Evolutionary conservation across 495 filamentous ascomycete genomes (phyloP).

Genomic region (Podospora pseudopauciseta): DNA sequence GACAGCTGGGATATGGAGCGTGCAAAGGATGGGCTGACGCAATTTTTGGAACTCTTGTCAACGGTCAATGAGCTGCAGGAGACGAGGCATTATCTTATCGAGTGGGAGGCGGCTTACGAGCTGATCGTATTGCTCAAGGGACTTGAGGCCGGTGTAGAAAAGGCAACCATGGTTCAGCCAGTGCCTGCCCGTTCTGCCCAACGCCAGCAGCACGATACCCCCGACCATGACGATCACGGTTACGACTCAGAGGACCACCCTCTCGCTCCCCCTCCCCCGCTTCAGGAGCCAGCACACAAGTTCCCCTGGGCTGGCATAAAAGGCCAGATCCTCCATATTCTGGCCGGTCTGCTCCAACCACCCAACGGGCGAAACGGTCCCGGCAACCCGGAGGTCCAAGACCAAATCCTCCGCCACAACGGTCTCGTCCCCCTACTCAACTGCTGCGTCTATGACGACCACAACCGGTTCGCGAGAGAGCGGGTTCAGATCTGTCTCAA

Average conservation of each 20-base stretch:
- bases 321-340: slow-evolving; percentile 81
- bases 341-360: slow-evolving; percentile 70
- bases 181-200: slow-evolving; percentile 21
- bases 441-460: slow-evolving; percentile 80
- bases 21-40: slow-evolving; percentile 76
- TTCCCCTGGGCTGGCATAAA: slow-evolving; percentile 94
- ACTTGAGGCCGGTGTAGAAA: slow-evolving; percentile 78
- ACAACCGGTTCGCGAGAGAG: slow-evolving; percentile 87
- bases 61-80: slow-evolving; percentile 71
- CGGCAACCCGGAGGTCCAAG: slow-evolving; percentile 77
- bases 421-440: slow-evolving; percentile 81
- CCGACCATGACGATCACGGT: slow-evolving; percentile 31
- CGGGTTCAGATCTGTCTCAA: slow-evolving; percentile 88
- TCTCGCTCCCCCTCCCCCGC: slow-evolving; percentile 57
- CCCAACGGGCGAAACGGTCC: slow-evolving; percentile 44
- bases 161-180: slow-evolving; percentile 42
- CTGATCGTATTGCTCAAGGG: slow-evolving; percentile 80
- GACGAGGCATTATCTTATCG: slow-evolving; percentile 63
- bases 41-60: slow-evolving; percentile 92
- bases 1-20: slow-evolving; percentile 97
- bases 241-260: slow-evolving; percentile 44
- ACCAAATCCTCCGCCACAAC: slow-evolving; percentile 75
- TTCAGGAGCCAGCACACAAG: slow-evolving; percentile 73
- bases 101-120: slow-evolving; percentile 85
- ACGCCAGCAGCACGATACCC: slow-evolving; percentile 15